A percentile compares a stretch with the other conserved stretches of the same genome.
Conservation (phyloP, 495 filamentous ascomycete genomes). For the Neurospora tetrasperma region DNA sequence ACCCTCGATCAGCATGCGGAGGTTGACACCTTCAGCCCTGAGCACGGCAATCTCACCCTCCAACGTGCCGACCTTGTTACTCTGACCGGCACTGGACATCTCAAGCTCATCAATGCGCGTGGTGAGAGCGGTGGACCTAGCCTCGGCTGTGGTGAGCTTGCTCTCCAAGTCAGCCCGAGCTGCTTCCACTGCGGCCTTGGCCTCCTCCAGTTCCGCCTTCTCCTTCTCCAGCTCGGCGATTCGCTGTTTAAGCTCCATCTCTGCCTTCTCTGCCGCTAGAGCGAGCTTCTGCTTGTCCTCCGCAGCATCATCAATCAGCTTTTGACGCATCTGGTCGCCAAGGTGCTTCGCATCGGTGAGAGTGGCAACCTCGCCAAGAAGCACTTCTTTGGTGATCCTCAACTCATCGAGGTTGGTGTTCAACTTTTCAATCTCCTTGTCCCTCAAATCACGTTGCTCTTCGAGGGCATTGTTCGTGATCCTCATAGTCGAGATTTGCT, state of each 20-base stretch:
- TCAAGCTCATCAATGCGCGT: conserved; percentile 16
- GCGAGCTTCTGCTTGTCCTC: conserved; percentile 15
- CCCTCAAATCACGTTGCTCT: conserved; percentile 25
- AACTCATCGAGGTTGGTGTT: conserved; percentile 17
- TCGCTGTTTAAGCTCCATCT: conserved; percentile 16
- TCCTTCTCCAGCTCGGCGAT: conserved; percentile 28
- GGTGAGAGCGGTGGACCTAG: conserved; percentile 15
- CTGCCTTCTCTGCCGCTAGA: conserved; percentile 12
- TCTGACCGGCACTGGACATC: conserved; percentile 11
- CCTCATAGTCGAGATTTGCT: conserved; percentile 28
- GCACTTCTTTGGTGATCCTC: conserved; percentile 6
- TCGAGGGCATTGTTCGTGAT: conserved; percentile 24
- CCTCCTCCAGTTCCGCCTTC: conserved; percentile 24
- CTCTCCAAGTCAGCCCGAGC: conserved; percentile 25
- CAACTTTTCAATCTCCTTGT: conserved; percentile 28
- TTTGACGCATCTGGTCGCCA: conserved; percentile 13
- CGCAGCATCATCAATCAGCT: conserved; percentile 8
- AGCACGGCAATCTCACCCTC: conserved; percentile 15
- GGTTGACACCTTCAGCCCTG: conserved; percentile 10
- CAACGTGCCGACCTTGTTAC: conserved; percentile 10
- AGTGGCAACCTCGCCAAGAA: conserved; percentile 7
- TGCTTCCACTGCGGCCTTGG: conserved; percentile 21
- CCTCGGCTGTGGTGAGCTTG: conserved; percentile 15
- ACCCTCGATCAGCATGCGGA: conserved; percentile 21
- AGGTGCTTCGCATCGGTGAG: conserved; percentile 15